These are phyloP conservation scores for Fusarium sp. DNA, from an alignment of 2,329 filamentous ascomycete species.

Conservation along the genomic window DNA sequence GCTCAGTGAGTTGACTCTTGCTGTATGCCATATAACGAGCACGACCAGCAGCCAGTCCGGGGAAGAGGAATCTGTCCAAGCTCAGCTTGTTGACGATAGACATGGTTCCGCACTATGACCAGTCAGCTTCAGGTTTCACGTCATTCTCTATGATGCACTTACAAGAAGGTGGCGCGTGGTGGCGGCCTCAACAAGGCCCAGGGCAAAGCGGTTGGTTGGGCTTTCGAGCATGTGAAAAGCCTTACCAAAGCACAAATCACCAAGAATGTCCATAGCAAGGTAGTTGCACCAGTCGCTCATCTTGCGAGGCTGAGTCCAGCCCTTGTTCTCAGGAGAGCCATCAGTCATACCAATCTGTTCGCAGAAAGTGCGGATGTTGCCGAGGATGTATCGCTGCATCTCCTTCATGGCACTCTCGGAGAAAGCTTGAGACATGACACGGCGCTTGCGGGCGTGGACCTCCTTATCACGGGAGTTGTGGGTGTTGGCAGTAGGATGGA, in stretches of 20 bases:
- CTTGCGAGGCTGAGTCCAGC: slow-evolving; percentile 69
- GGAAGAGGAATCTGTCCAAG: slow-evolving; percentile 76
- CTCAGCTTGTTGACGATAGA: slow-evolving; percentile 74
- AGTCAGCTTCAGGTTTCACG: slow-evolving; percentile 18
- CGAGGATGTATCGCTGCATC: slow-evolving; percentile 75
- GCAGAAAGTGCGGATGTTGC: slow-evolving; percentile 75
- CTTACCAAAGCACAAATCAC: slow-evolving; percentile 71
- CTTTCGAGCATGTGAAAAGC: slow-evolving; percentile 71
- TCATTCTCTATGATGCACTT: slow-evolving; percentile 48
- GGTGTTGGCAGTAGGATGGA: slow-evolving; percentile 77
- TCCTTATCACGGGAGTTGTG: slow-evolving; percentile 78
- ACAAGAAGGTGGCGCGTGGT: slow-evolving; percentile 77
- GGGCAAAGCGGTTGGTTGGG: slow-evolving; percentile 72
- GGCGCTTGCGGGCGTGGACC: slow-evolving; percentile 76
- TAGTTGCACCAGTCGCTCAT: slow-evolving; percentile 74
- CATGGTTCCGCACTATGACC: slow-evolving; percentile 75
- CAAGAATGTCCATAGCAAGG: slow-evolving; percentile 71
- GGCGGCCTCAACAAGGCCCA: slow-evolving; percentile 74
- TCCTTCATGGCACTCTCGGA: slow-evolving; percentile 73
- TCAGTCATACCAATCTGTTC: slow-evolving; percentile 62
- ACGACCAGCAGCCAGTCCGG: slow-evolving; percentile 72
- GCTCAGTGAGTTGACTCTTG: slow-evolving; percentile 72
- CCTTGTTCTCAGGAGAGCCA: slow-evolving; percentile 62
- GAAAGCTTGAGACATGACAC: slow-evolving; percentile 79
- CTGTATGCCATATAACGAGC: slow-evolving; percentile 79